Evolutionary conservation across 1,139 yeast species (phyloP).

Genomic region (Sugiyamaella paludigena): DNA sequence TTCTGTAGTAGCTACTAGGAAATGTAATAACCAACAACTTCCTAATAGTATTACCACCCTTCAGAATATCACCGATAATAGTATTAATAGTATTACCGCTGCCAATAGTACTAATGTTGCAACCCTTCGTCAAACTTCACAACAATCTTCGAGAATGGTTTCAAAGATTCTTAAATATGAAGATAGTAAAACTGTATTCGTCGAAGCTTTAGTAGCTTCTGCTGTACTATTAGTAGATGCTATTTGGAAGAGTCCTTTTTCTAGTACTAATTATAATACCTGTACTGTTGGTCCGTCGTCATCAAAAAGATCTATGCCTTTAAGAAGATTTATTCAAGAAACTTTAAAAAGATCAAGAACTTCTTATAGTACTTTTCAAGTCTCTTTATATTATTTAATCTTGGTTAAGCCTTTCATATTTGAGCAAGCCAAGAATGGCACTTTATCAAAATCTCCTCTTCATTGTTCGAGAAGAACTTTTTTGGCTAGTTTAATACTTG

Average conservation of each 20-base stretch:
- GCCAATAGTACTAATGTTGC: not conserved
- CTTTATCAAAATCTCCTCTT: slow-evolving; percentile 19
- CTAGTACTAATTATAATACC: not conserved
- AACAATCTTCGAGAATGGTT: slow-evolving; percentile 2
- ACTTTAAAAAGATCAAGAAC: slow-evolving; percentile 67
- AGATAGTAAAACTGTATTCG: slow-evolving; percentile 26
- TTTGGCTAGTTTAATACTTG: slow-evolving; percentile 62
- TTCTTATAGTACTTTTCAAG: slow-evolving; percentile 61
- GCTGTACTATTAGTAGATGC: slow-evolving; percentile 38
- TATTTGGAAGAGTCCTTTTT: slow-evolving; percentile 35
- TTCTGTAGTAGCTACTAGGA: not conserved
- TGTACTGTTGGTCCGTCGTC: not conserved
- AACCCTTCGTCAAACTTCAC: not conserved
- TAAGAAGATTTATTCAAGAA: slow-evolving; percentile 54
- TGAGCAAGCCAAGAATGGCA: slow-evolving; percentile 10
- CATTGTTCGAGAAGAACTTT: slow-evolving; percentile 64
- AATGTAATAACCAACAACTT: too few relatives aligned
- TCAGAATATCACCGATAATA: not conserved
- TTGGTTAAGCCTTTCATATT: slow-evolving; percentile 41
- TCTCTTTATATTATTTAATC: slow-evolving; percentile 61
- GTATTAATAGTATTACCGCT: not conserved
- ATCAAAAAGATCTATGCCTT: slow-evolving; percentile 32
- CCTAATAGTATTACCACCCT: not conserved
- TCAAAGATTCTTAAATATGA: slow-evolving; percentile 12
- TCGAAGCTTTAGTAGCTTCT: slow-evolving; percentile 38